Percentiles rank a stretch among this genome's conserved stretches.
Evolutionary conservation across 768 basidiomycete species (phyloP).

Genomic region (Hirschioporus abietinus): DNA sequence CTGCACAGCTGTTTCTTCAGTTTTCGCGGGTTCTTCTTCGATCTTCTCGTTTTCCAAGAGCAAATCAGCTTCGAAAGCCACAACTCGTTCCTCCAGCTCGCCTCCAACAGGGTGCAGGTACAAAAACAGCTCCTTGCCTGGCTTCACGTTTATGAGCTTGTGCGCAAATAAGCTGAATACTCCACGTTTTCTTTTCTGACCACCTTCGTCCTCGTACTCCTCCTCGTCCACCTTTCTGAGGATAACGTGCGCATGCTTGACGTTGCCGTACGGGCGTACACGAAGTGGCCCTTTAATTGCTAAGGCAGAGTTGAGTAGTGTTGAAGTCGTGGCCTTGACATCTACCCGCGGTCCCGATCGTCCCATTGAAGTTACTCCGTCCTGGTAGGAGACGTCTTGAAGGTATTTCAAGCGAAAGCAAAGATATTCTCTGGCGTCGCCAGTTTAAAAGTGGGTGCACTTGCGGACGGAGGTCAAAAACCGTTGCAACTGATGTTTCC

Average conservation of each 20-base stretch:
- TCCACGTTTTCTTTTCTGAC: conserved; percentile 31
- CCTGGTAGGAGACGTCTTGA: background rate
- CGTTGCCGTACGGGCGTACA: conserved; percentile 60
- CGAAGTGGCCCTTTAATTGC: conserved; percentile 59
- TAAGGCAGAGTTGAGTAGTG: conserved; percentile 42
- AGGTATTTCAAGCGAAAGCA: background rate
- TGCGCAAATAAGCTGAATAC: conserved; percentile 63
- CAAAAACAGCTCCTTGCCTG: conserved; percentile 66
- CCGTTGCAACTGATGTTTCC: background rate
- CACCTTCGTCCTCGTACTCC: conserved; percentile 37
- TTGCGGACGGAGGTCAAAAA: background rate
- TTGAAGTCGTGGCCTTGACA: background rate
- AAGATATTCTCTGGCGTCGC: background rate
- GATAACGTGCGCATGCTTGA: conserved; percentile 64
- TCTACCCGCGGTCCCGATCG: background rate
- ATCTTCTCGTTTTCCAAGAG: conserved; percentile 33
- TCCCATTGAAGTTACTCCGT: background rate
- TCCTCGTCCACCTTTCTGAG: conserved; percentile 55
- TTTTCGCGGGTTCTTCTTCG: conserved; percentile 15
- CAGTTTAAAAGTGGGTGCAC: background rate
- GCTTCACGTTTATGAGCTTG: conserved; percentile 65
- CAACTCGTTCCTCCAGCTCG: conserved; percentile 47
- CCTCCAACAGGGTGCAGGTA: conserved; percentile 50
- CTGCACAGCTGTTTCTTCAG: background rate
- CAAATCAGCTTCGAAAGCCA: conserved; percentile 54